Evolutionary conservation across 2,329 filamentous ascomycete species (phyloP).

Genomic region (Penicillium crustosum): DNA sequence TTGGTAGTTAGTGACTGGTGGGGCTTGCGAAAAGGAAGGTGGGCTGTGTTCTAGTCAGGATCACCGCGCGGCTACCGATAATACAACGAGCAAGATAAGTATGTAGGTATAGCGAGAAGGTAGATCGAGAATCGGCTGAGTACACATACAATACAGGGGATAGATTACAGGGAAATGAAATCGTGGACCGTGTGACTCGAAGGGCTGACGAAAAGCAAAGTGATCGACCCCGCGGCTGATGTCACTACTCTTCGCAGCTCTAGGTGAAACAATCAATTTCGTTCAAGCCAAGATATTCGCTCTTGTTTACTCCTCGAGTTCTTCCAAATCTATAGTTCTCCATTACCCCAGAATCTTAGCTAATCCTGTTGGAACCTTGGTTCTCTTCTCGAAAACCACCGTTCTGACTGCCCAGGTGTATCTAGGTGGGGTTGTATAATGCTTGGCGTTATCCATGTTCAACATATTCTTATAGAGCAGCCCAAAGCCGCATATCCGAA

Average conservation of each 20-base stretch:
- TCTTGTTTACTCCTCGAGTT: background rate
- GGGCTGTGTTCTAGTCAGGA: background rate
- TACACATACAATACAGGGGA: background rate
- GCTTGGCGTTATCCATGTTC: background rate
- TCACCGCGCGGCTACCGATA: background rate
- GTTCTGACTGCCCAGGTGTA: background rate
- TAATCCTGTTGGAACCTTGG: slow-evolving; percentile 1
- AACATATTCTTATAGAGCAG: background rate
- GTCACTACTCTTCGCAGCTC: background rate
- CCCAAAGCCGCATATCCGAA: background rate
- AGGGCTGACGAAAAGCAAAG: background rate
- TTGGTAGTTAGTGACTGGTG: background rate
- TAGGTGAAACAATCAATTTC: background rate
- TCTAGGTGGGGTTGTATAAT: background rate
- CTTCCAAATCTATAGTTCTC: background rate
- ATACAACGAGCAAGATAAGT: background rate
- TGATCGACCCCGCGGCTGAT: slow-evolving; percentile 14
- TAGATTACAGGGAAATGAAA: too few species aligned
- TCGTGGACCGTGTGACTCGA: background rate
- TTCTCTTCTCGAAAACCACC: background rate
- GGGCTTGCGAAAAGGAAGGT: background rate
- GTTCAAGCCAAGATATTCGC: background rate
- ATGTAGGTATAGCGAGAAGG: background rate
- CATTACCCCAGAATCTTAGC: background rate
- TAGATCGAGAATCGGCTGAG: background rate